Conservation (phyloP, 1,139 yeast genomes). For the Kurtzmaniella natalensis region DNA sequence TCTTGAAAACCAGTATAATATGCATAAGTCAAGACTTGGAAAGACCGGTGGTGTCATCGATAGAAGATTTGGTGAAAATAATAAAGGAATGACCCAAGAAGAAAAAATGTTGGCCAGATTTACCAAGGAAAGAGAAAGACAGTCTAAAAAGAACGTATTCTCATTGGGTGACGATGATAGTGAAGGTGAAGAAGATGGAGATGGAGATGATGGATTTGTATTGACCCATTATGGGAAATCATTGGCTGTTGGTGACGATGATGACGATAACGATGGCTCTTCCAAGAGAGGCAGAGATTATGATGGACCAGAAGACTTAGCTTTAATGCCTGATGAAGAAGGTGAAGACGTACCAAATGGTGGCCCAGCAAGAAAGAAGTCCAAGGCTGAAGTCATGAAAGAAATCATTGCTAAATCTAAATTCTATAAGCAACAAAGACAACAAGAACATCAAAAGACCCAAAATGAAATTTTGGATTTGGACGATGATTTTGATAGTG, state of each 20-base stretch:
- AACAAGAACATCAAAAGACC: constrained; percentile 65
- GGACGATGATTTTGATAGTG: constrained; percentile 74
- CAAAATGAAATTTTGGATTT: constrained; percentile 70
- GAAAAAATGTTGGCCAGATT: constrained; percentile 95
- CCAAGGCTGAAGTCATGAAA: constrained; percentile 93
- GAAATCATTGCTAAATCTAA: constrained; percentile 96
- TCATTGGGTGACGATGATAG: constrained; percentile 71
- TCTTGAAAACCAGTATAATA: constrained; percentile 64
- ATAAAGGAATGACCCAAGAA: constrained; percentile 67
- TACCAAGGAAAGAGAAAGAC: constrained; percentile 75
- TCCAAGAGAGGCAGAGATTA: constrained; percentile 16
- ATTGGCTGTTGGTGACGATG: constrained; percentile 46
- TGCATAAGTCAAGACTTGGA: constrained; percentile 55
- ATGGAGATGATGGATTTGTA: constrained; percentile 39
- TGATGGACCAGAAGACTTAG: constrained; percentile 34
- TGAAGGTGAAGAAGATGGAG: constrained; percentile 41
- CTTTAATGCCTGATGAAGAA: constrained; percentile 14
- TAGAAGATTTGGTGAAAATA: constrained; percentile 88
- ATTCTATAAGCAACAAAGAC: constrained; percentile 83
- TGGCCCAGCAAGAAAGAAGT: constrained; percentile 57
- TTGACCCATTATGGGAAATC: constrained; percentile 82
- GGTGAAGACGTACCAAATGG: constrained; percentile 14
- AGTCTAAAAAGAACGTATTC: constrained; percentile 53
- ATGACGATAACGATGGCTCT: constrained; percentile 38
- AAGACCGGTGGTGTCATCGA: constrained; percentile 78